Evolutionary conservation across 495 filamentous ascomycete species (phyloP).

Genomic region (Penicillium ochrochloron): DNA sequence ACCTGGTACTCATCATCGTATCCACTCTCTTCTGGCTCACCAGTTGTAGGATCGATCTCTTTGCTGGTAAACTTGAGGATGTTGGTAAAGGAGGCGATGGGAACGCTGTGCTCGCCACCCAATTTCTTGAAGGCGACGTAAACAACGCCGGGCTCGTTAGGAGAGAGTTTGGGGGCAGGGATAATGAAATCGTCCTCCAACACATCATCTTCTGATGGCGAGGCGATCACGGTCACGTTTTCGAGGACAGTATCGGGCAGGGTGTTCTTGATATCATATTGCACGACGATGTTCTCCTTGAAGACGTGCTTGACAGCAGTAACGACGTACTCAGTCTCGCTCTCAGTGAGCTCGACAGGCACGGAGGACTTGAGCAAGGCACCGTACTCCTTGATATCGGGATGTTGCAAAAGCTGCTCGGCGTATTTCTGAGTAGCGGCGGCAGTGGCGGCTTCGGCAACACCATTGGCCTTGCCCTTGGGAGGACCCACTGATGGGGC

Average conservation of each 20-base stretch:
- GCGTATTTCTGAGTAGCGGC: constrained; percentile 86
- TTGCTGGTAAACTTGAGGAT: constrained; percentile 95
- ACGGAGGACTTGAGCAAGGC: constrained; percentile 85
- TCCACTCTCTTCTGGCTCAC: constrained; percentile 86
- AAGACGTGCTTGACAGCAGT: constrained; percentile 94
- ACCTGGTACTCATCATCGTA: constrained; percentile 99
- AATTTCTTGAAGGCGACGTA: constrained; percentile 93
- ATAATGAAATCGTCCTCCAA: constrained; percentile 92
- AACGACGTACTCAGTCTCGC: constrained; percentile 97
- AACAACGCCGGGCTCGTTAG: constrained; percentile 85
- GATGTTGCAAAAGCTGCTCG: constrained; percentile 82
- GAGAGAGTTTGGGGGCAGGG: constrained; percentile 76
- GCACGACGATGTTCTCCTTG: constrained; percentile 93
- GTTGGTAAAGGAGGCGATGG: constrained; percentile 84
- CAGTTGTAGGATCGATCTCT: constrained; percentile 94
- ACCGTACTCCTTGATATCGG: constrained; percentile 88
- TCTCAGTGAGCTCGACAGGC: constrained; percentile 89
- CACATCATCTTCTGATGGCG: constrained; percentile 78
- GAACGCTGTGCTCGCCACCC: constrained; percentile 68
- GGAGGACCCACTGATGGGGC: constrained; percentile 82
- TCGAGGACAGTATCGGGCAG: constrained; percentile 86
- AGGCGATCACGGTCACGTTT: constrained; percentile 87
- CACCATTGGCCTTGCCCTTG: constrained; percentile 69
- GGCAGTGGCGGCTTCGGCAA: constrained; percentile 74
- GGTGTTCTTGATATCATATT: constrained; percentile 98